Evolutionary conservation across 2,329 filamentous ascomycete species (phyloP).

Genomic region (Thermothelomyces thermophilus): DNA sequence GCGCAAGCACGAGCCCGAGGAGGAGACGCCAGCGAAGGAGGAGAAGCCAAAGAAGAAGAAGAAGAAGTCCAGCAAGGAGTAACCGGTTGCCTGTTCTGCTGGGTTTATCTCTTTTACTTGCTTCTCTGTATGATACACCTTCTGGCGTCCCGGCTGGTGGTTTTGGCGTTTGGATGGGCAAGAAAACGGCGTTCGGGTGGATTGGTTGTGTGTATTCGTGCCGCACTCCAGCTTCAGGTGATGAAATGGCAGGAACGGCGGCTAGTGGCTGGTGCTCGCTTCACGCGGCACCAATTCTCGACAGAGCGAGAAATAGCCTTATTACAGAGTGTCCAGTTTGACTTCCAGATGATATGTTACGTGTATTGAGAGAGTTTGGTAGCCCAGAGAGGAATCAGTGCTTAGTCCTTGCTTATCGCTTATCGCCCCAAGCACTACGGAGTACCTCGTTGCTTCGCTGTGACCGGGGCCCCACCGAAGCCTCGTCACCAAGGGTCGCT

Average conservation of each 20-base stretch:
- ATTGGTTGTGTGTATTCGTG: slow-evolving; percentile 17
- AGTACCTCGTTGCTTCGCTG: too few species aligned
- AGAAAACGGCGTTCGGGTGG: slow-evolving; percentile 21
- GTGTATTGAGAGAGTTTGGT: background rate
- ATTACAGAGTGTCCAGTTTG: background rate
- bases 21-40: slow-evolving; percentile 57
- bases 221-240: slow-evolving; percentile 17
- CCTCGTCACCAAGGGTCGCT: background rate
- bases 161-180: slow-evolving; percentile 26
- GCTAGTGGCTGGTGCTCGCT: slow-evolving; percentile 5
- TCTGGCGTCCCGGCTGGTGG: slow-evolving; percentile 22
- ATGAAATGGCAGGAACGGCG: slow-evolving; percentile 12
- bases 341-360: background rate
- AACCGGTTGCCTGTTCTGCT: slow-evolving; percentile 9
- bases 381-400: background rate
- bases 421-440: too few species aligned
- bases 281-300: background rate
- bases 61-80: slow-evolving; percentile 32
- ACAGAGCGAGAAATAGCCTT: slow-evolving; percentile 1
- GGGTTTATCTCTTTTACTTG: slow-evolving; percentile 13
- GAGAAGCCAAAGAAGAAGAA: slow-evolving; percentile 51
- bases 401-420: background rate
- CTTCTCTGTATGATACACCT: slow-evolving; percentile 28
- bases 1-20: slow-evolving; percentile 63
- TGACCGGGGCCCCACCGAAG: slow-evolving; percentile 2